Conservation (phyloP, 768 basidiomycete genomes). For the Baorangia bicolor region DNA sequence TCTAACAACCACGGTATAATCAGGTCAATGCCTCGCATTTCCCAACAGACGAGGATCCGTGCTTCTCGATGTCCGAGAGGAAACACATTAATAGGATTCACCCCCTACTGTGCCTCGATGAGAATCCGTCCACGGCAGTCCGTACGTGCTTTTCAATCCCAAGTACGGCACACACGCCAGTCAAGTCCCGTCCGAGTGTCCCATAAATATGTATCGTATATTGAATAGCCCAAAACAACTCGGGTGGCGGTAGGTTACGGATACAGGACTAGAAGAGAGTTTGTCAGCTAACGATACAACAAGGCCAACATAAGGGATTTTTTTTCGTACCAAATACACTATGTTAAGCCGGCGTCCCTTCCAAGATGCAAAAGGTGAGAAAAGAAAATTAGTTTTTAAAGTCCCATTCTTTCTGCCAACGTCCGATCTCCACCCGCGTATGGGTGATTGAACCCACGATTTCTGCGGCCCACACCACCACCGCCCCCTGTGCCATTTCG, state of each 20-base stretch:
- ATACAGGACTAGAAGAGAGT: slow-evolving; percentile 33
- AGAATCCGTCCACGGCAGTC: neutral
- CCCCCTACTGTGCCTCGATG: neutral
- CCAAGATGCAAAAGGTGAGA: slow-evolving; percentile 19
- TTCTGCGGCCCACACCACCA: slow-evolving; percentile 38
- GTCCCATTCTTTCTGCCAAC: slow-evolving; percentile 82
- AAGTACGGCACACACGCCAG: neutral
- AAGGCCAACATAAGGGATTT: slow-evolving; percentile 4
- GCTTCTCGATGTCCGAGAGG: neutral
- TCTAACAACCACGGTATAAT: neutral
- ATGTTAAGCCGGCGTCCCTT: slow-evolving; percentile 24
- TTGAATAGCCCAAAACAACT: slow-evolving; percentile 20
- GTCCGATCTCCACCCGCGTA: slow-evolving; percentile 62
- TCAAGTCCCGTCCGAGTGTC: neutral
- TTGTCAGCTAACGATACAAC: slow-evolving; percentile 34
- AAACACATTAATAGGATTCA: neutral
- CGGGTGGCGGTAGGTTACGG: slow-evolving; percentile 26
- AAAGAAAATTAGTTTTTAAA: slow-evolving; percentile 40
- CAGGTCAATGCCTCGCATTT: neutral
- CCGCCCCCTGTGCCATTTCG: slow-evolving; percentile 46
- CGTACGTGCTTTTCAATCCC: neutral
- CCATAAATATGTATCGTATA: slow-evolving; percentile 32
- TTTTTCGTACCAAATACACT: slow-evolving; percentile 40
- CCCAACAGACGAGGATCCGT: slow-evolving; percentile 2
- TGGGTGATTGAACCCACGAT: slow-evolving; percentile 36